These are phyloP conservation scores for Calonectria crousiana DNA, from an alignment of 2,329 filamentous ascomycete species.

Conservation along the genomic window DNA sequence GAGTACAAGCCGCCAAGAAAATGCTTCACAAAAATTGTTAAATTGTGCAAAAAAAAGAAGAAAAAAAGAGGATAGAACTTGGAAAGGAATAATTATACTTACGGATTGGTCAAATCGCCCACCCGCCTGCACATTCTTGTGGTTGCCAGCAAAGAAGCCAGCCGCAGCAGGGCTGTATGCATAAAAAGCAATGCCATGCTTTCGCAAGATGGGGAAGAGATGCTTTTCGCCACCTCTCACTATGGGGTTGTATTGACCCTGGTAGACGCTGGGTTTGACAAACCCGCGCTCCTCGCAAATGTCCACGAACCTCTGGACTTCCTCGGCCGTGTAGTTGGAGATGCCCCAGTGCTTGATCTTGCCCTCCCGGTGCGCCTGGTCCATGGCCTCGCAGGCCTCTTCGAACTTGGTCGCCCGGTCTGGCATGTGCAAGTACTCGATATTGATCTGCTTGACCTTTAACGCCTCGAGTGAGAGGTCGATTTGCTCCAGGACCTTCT, in stretches of 20 bases:
- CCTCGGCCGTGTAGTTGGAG: slow-evolving; percentile 58
- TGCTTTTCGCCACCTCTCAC: slow-evolving; percentile 55
- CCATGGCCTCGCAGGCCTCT: slow-evolving; percentile 55
- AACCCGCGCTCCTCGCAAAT: slow-evolving; percentile 57
- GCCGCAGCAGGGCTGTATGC: slow-evolving; percentile 51
- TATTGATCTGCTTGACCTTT: slow-evolving; percentile 35
- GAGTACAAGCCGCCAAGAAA: slow-evolving; percentile 42
- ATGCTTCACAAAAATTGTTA: not conserved
- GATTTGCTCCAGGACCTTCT: slow-evolving; percentile 45
- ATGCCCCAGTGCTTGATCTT: slow-evolving; percentile 61
- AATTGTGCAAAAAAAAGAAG: no score
- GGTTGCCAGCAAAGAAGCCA: slow-evolving; percentile 43
- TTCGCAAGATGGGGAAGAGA: slow-evolving; percentile 57
- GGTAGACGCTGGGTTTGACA: slow-evolving; percentile 59
- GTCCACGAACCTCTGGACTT: slow-evolving; percentile 57
- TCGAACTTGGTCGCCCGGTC: slow-evolving; percentile 57
- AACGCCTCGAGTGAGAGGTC: slow-evolving; percentile 48
- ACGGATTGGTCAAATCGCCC: slow-evolving; percentile 44
- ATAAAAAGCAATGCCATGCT: slow-evolving; percentile 57
- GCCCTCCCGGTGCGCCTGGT: slow-evolving; percentile 55
- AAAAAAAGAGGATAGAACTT: not conserved
- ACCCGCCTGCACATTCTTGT: slow-evolving; percentile 33
- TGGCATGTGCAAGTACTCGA: slow-evolving; percentile 36
- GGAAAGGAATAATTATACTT: not conserved
- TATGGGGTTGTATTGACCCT: slow-evolving; percentile 62